phyloP scores from a whole-genome alignment of 2,329 filamentous ascomycete species.

The Reticulascus tulasneorum region DNA sequence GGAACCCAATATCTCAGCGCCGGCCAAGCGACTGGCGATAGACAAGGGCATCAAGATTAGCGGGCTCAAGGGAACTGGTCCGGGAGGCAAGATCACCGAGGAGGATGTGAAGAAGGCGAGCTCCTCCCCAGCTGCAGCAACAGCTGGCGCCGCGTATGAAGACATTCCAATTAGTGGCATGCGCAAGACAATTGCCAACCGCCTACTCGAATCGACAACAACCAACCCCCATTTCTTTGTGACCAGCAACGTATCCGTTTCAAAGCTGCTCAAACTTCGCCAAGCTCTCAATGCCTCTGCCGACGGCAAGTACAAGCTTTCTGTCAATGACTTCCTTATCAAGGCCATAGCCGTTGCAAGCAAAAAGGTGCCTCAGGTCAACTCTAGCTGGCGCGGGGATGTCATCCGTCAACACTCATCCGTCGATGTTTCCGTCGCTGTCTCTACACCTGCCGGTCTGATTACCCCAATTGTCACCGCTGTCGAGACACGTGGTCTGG shows the following conservation, averaged over 20 bases:
- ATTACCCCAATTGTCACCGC: slow-evolving; percentile 97
- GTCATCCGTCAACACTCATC: slow-evolving; percentile 89
- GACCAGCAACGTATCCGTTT: slow-evolving; percentile 82
- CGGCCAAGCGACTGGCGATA: slow-evolving; percentile 76
- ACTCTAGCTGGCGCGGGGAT: slow-evolving; percentile 90
- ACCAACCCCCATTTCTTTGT: slow-evolving; percentile 99
- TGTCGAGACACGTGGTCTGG: slow-evolving; percentile 80
- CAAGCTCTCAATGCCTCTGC: slow-evolving; percentile 84
- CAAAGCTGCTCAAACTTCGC: slow-evolving; percentile 94
- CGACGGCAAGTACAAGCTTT: slow-evolving; percentile 96
- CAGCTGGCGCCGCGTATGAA: slow-evolving; percentile 67
- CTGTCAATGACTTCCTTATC: slow-evolving; percentile 99
- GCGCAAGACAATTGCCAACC: slow-evolving; percentile 96
- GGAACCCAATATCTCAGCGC: slow-evolving; percentile 66
- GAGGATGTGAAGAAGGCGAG: slow-evolving; percentile 87
- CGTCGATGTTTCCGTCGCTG: slow-evolving; percentile 93
- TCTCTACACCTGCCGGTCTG: slow-evolving; percentile 86
- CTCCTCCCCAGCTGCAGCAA: slow-evolving; percentile 48
- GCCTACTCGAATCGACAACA: slow-evolving; percentile 77
- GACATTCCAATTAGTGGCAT: slow-evolving; percentile 84
- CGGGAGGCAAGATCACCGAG: slow-evolving; percentile 82
- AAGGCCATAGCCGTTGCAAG: slow-evolving; percentile 88
- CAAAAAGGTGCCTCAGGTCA: slow-evolving; percentile 91
- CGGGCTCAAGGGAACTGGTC: slow-evolving; percentile 80
- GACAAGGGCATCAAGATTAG: slow-evolving; percentile 79